Percentiles rank a stretch among this genome's conserved stretches.
phyloP scores from a whole-genome alignment of 2,329 filamentous ascomycete species.

The Sporothrix euskadiensis region DNA sequence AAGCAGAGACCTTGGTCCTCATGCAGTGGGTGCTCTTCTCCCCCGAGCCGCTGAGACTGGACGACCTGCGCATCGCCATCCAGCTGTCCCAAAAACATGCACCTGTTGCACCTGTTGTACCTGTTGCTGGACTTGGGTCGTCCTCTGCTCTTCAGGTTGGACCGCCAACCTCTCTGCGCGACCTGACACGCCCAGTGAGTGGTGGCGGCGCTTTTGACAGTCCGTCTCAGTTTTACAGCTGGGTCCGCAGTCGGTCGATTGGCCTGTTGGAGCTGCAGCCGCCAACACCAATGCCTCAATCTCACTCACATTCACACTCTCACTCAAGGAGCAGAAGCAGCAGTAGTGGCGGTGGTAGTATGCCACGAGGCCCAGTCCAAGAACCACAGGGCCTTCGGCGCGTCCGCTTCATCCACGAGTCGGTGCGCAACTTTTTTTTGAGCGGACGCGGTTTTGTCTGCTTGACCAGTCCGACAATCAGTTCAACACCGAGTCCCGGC shows the following conservation, averaged over 20 bases:
- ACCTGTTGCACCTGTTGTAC: not conserved
- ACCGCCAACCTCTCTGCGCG: conserved; percentile 35
- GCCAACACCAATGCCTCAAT: conserved; percentile 27
- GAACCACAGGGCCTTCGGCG: conserved; percentile 38
- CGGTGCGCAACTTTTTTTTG: conserved; percentile 40
- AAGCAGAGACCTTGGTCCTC: conserved; percentile 37
- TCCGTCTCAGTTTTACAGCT: conserved; percentile 38
- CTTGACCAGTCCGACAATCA: conserved; percentile 27
- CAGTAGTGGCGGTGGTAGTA: not conserved
- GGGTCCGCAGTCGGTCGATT: conserved; percentile 39
- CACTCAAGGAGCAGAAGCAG: not conserved
- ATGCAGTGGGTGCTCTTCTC: conserved; percentile 43
- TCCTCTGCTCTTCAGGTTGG: conserved; percentile 36
- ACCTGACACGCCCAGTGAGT: conserved; percentile 29
- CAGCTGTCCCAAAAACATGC: conserved; percentile 35
- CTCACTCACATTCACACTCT: not conserved
- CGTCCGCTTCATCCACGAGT: conserved; percentile 39
- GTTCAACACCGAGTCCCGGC: not conserved
- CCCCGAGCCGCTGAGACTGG: conserved; percentile 39
- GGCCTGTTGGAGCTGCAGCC: conserved; percentile 39
- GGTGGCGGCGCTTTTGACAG: conserved; percentile 36
- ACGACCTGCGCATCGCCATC: conserved; percentile 39
- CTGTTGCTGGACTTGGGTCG: not conserved
- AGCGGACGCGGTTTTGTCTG: conserved; percentile 39
- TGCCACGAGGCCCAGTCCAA: conserved; percentile 7